phyloP scores from a whole-genome alignment of 192 early-diverging fungal species.

The Backusella macrospora region DNA sequence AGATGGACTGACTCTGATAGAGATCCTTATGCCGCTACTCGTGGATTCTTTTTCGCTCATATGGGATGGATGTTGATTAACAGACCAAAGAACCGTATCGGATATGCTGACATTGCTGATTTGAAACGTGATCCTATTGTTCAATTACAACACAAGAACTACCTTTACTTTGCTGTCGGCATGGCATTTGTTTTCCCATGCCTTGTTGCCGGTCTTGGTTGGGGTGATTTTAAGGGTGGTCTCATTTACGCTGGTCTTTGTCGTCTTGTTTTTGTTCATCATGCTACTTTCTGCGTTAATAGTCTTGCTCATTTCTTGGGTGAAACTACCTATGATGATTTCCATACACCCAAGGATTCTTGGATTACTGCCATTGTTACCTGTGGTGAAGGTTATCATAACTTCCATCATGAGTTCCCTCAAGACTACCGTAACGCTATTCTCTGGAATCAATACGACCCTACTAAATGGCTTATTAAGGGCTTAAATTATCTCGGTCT shows the following conservation, averaged over 20 bases:
- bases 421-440: constrained; percentile 87
- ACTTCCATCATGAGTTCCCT: constrained; percentile 88
- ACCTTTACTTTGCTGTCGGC: constrained; percentile 67
- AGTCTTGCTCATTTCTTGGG: constrained; percentile 81
- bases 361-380: constrained; percentile 81
- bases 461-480: constrained; percentile 85
- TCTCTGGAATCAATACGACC: constrained; percentile 77
- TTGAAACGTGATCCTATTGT: constrained; percentile 73
- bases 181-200: constrained; percentile 83
- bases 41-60: constrained; percentile 82
- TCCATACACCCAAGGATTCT: constrained; percentile 80
- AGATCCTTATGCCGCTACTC: constrained; percentile 82
- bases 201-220: constrained; percentile 78
- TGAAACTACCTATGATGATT: constrained; percentile 77
- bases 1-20: constrained; percentile 78
- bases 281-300: constrained; percentile 90
- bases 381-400: constrained; percentile 84
- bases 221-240: constrained; percentile 81
- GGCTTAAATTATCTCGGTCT: constrained; percentile 59
- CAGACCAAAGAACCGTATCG: constrained; percentile 71
- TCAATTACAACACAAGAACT: constrained; percentile 78
- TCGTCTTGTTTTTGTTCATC: constrained; percentile 82
- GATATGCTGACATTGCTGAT: constrained; percentile 82
- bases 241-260: constrained; percentile 76
- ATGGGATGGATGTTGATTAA: constrained; percentile 88